Evolutionary conservation across 306 rosid species (phyloP), one percentile per base, ranked within the genome.

Genomic region (Trifolium subterraneum): DNA sequence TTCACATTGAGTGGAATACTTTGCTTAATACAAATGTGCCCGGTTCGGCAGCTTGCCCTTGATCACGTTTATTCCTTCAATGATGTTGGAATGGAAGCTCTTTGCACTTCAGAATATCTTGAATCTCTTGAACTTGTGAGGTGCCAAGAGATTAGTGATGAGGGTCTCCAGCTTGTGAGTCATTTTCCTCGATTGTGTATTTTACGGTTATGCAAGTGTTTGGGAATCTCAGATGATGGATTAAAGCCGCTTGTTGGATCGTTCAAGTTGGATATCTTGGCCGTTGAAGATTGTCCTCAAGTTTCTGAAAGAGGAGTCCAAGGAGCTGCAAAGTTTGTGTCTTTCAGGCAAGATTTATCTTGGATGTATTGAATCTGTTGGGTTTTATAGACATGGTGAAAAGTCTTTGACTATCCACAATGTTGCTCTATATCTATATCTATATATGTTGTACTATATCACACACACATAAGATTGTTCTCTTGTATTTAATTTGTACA

Each of bases 171-270:
- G 84, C 97, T 89, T 8, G 96, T 81, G 78, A 70, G 86, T 45
- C 98, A 88, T 70, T 86, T 86, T 82, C 90, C 96, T 4, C 79
- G 74, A 20, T 54, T 93, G 76, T 47, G 78, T 23, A n/a, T 31
- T 70, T 75, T 93, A 78, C 77, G 86, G 19, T 56, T 91, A 62
- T 74, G 80, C 80, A 93, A 91, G 74, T 91, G 97, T 87, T 80
- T 90, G 65, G 97, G 97, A 23, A 77, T 93, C 68, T 86, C 97
- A n/a, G 91, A 91, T 62, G 96, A 89, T n/a, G 98, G 98, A 61
- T 81, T 93, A 35, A 93, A 87, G 84, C 87, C 96, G 8, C 84
- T 93, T 42, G 86, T 91, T 27, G 93, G 88, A 52, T 85, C 96
- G 7, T 79, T 78, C 72, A 93, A 90, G 83, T 72, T 93, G 86